Evolutionary conservation across 768 basidiomycete genomes (phyloP).

Genomic region (Ephemerocybe angulata): DNA sequence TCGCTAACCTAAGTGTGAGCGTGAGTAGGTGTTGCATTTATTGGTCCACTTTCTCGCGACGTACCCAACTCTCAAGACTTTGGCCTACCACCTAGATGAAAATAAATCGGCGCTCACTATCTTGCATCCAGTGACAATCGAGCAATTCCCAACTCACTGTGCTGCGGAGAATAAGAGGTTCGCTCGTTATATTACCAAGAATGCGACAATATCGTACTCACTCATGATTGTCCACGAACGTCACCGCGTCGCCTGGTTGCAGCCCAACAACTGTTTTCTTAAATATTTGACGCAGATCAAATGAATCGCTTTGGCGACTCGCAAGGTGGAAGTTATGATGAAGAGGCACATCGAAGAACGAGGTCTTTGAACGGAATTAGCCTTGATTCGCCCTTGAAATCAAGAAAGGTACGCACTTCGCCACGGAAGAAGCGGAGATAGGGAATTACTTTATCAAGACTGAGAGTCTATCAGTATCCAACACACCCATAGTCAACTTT

Average conservation of each 20-base stretch:
- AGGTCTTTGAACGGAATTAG: slow-evolving; percentile 49
- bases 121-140: neutral
- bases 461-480: slow-evolving; percentile 37
- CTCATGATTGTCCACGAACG: slow-evolving; percentile 90
- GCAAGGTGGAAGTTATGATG: slow-evolving; percentile 82
- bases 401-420: slow-evolving; percentile 40
- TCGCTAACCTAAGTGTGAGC: slow-evolving; percentile 49
- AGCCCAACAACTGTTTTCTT: slow-evolving; percentile 62
- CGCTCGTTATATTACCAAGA: slow-evolving; percentile 6
- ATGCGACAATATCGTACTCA: slow-evolving; percentile 46
- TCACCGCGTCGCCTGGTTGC: slow-evolving; percentile 79
- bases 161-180: slow-evolving; percentile 30
- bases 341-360: slow-evolving; percentile 90
- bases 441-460: slow-evolving; percentile 38
- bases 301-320: slow-evolving; percentile 60
- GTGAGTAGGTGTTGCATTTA: neutral
- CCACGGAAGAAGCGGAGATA: slow-evolving; percentile 64
- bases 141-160: slow-evolving; percentile 45
- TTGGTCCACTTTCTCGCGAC: slow-evolving; percentile 18
- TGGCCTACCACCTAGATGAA: slow-evolving; percentile 54
- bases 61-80: slow-evolving; percentile 79
- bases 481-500: neutral
- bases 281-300: slow-evolving; percentile 75
- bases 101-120: neutral
- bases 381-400: neutral